phyloP scores from a whole-genome alignment of 257 asterid species.

The Knoxia roxburghii region DNA sequence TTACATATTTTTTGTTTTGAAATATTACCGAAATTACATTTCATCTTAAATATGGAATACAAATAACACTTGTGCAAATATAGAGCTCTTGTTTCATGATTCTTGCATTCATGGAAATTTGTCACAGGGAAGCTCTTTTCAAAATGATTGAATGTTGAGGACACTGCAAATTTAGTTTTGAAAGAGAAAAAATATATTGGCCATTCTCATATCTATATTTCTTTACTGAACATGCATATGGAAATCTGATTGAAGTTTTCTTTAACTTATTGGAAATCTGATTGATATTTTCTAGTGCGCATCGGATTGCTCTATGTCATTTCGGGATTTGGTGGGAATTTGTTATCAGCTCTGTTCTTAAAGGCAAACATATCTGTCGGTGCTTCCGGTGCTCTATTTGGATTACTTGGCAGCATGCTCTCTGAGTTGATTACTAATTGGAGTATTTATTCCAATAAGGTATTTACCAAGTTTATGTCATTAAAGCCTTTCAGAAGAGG shows the following conservation, averaged over 20 bases:
- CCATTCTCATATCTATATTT: not conserved
- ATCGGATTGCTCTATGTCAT: constrained; percentile 72
- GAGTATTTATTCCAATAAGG: constrained; percentile 89
- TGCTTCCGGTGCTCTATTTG: constrained; percentile 94
- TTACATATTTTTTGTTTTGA: not conserved
- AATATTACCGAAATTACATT: not conserved
- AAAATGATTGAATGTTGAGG: not conserved
- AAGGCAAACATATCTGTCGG: constrained; percentile 87
- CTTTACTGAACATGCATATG: not conserved
- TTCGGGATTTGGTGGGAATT: constrained; percentile 86
- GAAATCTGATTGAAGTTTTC: not conserved
- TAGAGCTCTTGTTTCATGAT: not conserved
- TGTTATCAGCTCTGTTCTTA: constrained; percentile 74
- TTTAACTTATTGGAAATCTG: not conserved
- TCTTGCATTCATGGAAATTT: not conserved
- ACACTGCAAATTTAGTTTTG: not conserved
- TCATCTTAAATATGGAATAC: not conserved
- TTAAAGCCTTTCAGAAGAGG: not conserved
- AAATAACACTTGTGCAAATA: not conserved
- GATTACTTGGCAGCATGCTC: constrained; percentile 87
- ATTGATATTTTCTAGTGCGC: constrained; percentile 42
- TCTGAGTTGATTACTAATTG: constrained; percentile 86
- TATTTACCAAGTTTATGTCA: constrained; percentile 17
- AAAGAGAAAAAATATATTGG: not conserved
- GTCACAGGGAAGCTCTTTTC: not conserved